Percentiles rank a stretch among this genome's conserved stretches.
Conservation (phyloP, 148 eudicot genomes). For the Vaccinium myrtillus region DNA sequence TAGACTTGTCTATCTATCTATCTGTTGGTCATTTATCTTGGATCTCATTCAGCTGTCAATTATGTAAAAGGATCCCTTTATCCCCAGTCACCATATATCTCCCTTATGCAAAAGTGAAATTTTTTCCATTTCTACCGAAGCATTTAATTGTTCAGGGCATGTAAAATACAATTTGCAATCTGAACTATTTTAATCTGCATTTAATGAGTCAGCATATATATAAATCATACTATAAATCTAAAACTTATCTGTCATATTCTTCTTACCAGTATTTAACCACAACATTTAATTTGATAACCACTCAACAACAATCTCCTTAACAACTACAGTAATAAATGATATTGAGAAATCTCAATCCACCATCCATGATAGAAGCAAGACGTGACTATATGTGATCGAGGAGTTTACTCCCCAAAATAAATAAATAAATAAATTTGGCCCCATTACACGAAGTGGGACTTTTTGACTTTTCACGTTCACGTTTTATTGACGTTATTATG, state of each 20-base stretch:
- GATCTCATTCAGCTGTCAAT: no score
- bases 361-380: not conserved
- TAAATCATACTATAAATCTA: not conserved
- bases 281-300: not conserved
- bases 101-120: no score
- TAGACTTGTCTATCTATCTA: no score
- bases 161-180: not conserved
- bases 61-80: no score
- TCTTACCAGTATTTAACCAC: not conserved
- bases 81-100: no score
- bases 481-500: no score
- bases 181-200: not conserved
- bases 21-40: no score
- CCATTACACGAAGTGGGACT: no score
- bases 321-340: not conserved
- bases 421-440: no score
- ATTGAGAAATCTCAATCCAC: not conserved
- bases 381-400: no score
- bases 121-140: not conserved
- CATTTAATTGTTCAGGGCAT: not conserved
- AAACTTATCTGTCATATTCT: not conserved
- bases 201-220: not conserved
- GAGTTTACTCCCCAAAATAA: no score
- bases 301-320: not conserved
- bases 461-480: no score